Base-by-base conservation (phyloP, 495 filamentous ascomycete genomes). In the Aspergillus bertholletiae region DNA sequence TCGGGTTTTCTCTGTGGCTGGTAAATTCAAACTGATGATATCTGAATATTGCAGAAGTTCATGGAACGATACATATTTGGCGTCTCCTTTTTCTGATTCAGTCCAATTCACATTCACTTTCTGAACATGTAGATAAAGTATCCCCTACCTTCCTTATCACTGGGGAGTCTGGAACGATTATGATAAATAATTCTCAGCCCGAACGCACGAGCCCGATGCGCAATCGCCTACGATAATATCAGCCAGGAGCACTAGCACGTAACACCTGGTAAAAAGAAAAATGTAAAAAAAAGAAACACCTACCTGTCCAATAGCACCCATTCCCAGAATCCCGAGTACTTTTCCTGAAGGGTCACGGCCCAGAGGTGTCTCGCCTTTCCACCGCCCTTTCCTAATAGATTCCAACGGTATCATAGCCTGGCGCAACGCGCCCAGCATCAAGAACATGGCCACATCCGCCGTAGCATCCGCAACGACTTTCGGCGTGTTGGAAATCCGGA, bases 401-500 rank as follows among this genome's bases (percentile, higher is more conserved):
- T 68, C 28, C 68, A 88, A 75, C 0, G 77, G 71, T 5, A 66
- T 60, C 49, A 77, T 79, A 39, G 86, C 77, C 47, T 76, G 72
- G 21, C 86, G 75, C 15, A 89, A 67, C 3, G 85, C 83, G 5
- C 82, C 83, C 43, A 90, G 68, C 23, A 88, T 75, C 3, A 89
- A 74, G 56, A 85, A 89, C 41, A 89, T 70, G 48, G 74, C 81
- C 18, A 77, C 70, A 61, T 88, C 87, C 24, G 87, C 86, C 0
- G 85, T 88, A 11, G 86, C 81, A 54, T 85, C 84, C 57, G 88
- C 79, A 21, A 88, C 84, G 4, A 83, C 82, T 0, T 74, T 78
- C 26, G 85, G 87, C 5, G 79, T 77, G 66, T 90, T 88, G 30
- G 83, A 85, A 20, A 90, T 81, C 15, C 61, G 69, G 54, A 91